phyloP scores from a whole-genome alignment of 1,139 yeast species.

The Lodderomyces jiufengensis region DNA sequence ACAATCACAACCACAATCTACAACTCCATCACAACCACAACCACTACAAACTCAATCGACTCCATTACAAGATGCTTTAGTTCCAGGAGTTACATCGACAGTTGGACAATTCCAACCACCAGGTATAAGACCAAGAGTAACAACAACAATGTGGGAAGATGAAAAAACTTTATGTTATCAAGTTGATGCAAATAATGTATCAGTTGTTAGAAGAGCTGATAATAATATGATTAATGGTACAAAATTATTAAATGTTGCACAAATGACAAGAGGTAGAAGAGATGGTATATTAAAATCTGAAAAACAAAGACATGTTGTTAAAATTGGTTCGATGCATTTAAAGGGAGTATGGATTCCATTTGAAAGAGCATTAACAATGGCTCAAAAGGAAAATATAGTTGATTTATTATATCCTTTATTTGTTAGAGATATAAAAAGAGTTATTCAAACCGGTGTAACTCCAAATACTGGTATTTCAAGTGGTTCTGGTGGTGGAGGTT shows the following conservation, averaged over 20 bases:
- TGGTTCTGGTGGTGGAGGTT: slow-evolving; percentile 6
- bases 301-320: slow-evolving; percentile 85
- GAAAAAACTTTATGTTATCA: slow-evolving; percentile 93
- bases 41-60: slow-evolving; percentile 11
- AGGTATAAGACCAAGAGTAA: slow-evolving; percentile 74
- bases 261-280: slow-evolving; percentile 55
- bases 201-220: slow-evolving; percentile 87
- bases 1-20: slow-evolving; percentile 1
- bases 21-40: slow-evolving; percentile 10
- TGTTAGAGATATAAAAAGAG: slow-evolving; percentile 78
- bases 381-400: slow-evolving; percentile 83
- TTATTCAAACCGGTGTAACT: slow-evolving; percentile 54
- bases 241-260: slow-evolving; percentile 57
- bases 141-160: slow-evolving; percentile 97
- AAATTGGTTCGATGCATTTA: slow-evolving; percentile 94
- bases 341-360: slow-evolving; percentile 99
- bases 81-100: slow-evolving; percentile 27
- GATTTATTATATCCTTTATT: slow-evolving; percentile 84
- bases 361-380: slow-evolving; percentile 88
- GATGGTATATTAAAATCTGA: slow-evolving; percentile 75
- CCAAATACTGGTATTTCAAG: slow-evolving; percentile 22
- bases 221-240: slow-evolving; percentile 97
- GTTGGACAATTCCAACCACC: slow-evolving; percentile 51
- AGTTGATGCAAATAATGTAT: slow-evolving; percentile 88
- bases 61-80: slow-evolving; percentile 23